Evolutionary conservation across 2,329 filamentous ascomycete genomes (phyloP), one percentile per base, ranked within the genome.

Genomic region (Thermomyces lanuginosus): DNA sequence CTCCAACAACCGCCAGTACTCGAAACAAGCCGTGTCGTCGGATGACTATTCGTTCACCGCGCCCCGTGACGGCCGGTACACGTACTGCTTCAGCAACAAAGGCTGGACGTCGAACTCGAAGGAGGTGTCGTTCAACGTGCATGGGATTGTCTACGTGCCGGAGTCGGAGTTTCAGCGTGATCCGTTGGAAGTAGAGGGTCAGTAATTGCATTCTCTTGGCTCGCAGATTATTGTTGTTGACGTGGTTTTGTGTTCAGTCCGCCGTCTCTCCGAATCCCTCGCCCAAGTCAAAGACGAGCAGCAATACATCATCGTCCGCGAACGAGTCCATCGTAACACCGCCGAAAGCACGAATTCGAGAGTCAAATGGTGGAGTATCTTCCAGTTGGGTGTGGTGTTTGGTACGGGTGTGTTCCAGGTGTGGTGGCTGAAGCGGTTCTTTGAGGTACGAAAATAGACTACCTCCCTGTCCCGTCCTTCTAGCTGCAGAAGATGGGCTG

Each of bases 321-420:
- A 98, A 63, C 72, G 89, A 48, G 92, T 81, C 42, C 89, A 98
- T 66, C 72, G 89, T 52, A 98, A 98, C 63, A 98, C 89, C 6
- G 89, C 89, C 38, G 89, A 98, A 64, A 93, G 84, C 68, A 98
- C 89, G 46, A 98, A 98, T 58, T 70, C 73, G 42, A 71, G 89
- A 40, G 89, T 98, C 53, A 98, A 98, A 66, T 98, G 89, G 89
- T 98, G 89, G 89, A 93, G 89, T 56, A 69, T 95, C 44, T 95
- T 95, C 58, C 84, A 98, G 58, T 72, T 98, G 38, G 69, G 72
- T 30, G 74, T 95, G 26, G 69, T 98, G 36, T 66, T 91, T 39
- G 83, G 78, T 45, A 82, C 95, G 63, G 89, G 83, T 34, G 63
- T 93, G 40, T 98, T 98, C 66, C 89, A 98, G 63, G 86, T 98